A percentile compares a stretch with the other conserved stretches of the same genome.
These are phyloP conservation scores for Hibiscus syriacus DNA, from an alignment of 345 rosid genomes.

Conservation along the genomic window DNA sequence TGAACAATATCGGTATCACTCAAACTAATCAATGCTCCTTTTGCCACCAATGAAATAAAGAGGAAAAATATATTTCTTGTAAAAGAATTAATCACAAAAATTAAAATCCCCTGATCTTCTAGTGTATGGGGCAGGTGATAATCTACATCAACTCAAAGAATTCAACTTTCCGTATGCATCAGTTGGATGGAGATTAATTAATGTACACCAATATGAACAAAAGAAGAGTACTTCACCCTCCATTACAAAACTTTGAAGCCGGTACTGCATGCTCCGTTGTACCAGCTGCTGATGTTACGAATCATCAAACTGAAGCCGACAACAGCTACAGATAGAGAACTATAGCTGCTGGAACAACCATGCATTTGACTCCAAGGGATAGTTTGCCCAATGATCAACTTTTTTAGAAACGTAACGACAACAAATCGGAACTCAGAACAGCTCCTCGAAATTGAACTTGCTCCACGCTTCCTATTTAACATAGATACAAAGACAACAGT, in stretches of 20 bases:
- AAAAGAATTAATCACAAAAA: conserved; percentile 28
- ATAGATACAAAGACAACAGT: background rate
- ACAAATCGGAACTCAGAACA: conserved; percentile 30
- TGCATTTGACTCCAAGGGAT: conserved; percentile 14
- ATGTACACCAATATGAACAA: conserved; percentile 18
- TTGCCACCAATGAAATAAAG: too few species aligned
- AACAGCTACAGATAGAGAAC: conserved; percentile 1
- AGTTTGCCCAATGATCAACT: background rate
- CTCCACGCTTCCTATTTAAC: conserved; percentile 72
- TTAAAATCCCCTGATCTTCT: conserved; percentile 1
- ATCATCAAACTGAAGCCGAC: conserved; percentile 1
- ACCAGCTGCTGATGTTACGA: conserved; percentile 9
- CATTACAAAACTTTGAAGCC: conserved; percentile 4
- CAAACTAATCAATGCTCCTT: too few species aligned
- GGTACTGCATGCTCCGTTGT: background rate
- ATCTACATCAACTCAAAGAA: conserved; percentile 19
- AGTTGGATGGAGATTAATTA: background rate
- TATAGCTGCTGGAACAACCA: background rate
- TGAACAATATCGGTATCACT: too few species aligned
- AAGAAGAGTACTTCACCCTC: background rate
- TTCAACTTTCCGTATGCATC: conserved; percentile 6
- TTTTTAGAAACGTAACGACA: conserved; percentile 9
- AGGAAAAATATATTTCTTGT: too few species aligned
- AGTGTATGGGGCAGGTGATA: conserved; percentile 5
- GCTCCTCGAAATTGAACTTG: conserved; percentile 87